These are phyloP conservation scores for Monosporozyma unispora DNA, from an alignment of 805 yeast species.

Conservation along the genomic window DNA sequence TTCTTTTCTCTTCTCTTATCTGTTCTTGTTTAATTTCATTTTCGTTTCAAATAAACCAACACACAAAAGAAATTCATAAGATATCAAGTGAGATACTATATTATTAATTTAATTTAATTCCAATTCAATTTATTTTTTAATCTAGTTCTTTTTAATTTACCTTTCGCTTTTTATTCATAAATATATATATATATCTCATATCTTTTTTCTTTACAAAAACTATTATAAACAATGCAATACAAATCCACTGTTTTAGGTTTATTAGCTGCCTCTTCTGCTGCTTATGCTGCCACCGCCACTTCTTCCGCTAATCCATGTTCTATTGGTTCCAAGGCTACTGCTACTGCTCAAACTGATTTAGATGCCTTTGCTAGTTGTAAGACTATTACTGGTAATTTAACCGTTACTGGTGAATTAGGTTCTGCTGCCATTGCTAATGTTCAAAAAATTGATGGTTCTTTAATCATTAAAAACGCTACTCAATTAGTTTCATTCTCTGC, in stretches of 20 bases:
- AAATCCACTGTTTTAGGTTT: conserved; percentile 34
- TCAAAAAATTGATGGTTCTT: conserved; percentile 67
- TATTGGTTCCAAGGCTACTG: conserved; percentile 52
- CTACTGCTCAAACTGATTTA: conserved; percentile 71
- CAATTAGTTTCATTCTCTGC: conserved; percentile 60
- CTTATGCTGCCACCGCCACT: conserved; percentile 6
- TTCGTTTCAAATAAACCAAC: not conserved
- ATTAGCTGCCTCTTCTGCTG: conserved; percentile 36
- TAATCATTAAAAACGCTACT: conserved; percentile 59
- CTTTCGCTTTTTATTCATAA: too few relatives aligned
- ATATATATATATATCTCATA: too few relatives aligned
- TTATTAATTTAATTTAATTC: not conserved
- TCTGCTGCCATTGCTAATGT: conserved; percentile 66
- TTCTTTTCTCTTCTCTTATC: not conserved
- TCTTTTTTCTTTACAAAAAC: not conserved
- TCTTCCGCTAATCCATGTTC: conserved; percentile 56
- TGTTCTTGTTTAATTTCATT: not conserved
- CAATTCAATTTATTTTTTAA: not conserved
- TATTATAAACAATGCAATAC: conserved; percentile 40
- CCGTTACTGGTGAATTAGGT: conserved; percentile 57
- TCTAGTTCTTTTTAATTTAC: not conserved
- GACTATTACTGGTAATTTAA: conserved; percentile 71
- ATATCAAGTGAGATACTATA: not conserved
- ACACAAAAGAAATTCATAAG: not conserved
- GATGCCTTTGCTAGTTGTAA: conserved; percentile 66